Evolutionary conservation across 306 rosid species (phyloP), one percentile per base, ranked within the genome.

Genomic region (Begonia masoniana): DNA sequence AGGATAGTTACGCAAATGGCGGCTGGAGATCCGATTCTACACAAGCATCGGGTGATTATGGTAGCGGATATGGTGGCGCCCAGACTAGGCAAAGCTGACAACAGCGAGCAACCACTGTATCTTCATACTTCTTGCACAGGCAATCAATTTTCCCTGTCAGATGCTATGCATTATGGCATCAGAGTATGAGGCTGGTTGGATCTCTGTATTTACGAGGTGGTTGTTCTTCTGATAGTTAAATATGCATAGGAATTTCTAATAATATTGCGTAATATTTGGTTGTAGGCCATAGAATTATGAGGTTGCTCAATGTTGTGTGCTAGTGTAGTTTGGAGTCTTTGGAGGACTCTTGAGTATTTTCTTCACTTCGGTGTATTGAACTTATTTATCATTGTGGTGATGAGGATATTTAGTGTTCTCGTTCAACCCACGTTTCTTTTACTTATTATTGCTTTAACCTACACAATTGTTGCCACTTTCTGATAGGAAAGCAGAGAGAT

Each of bases 21-120:
- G 74, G 73, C 35, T 78, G 84, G 84, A 74, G 81, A 62, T 68
- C 84, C 45, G 84, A 78, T 62, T 69, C 63, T 49, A 62, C 84
- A 52, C 78, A 74, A 43, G 72, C 78, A 41, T 47, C 74, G 15
- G 74, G 74, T 41, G 68, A 51, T 52, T 68, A 62, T 51, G 60
- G 75, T 9, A 70, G 66, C 51, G 78, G 80, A 10, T 74, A 74
- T 10, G 75, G 80, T 16, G 68, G 72, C 57, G 61, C 78, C 58
- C 85, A 62, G 56, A 68, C 85, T 60, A 71, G 85, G 71, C 76
- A 68, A 71, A 60, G 64, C 60, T 78, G 68, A 67, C 58, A 47
- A 26, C 36, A 42, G 61, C 12, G 1, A 17, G 19, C 19, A 21
- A 46, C 10, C 57, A 58, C 56, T 52, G 47, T 61, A 58, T 54